These are phyloP conservation scores for Corrigiola litoralis DNA, from an alignment of 179 eudicot species.

Conservation along the genomic window DNA sequence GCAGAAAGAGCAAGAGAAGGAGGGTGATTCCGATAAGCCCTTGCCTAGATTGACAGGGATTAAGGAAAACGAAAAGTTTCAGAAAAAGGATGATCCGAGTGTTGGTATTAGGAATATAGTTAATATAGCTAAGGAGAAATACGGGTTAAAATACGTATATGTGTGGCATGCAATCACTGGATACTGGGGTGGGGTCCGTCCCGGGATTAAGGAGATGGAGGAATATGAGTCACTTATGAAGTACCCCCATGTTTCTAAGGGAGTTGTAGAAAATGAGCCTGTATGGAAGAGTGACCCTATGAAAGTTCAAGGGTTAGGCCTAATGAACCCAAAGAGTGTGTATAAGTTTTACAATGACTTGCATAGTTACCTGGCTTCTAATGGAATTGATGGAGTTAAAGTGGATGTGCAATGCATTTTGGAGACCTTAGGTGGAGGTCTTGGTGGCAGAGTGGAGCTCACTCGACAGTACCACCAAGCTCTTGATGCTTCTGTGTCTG, in stretches of 20 bases:
- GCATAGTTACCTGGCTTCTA: constrained; percentile 70
- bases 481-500: constrained; percentile 77
- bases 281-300: constrained; percentile 64
- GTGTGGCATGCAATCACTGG: constrained; percentile 97
- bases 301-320: constrained; percentile 75
- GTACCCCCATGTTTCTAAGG: constrained; percentile 59
- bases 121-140: constrained; percentile 61
- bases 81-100: constrained; percentile 54
- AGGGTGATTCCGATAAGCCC: constrained; percentile 18
- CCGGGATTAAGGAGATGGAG: constrained; percentile 80
- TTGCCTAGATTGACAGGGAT: constrained; percentile 64
- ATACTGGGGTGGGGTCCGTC: constrained; percentile 97
- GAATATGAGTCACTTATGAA: constrained; percentile 64
- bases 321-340: constrained; percentile 76
- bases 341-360: constrained; percentile 73
- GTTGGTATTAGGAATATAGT: constrained; percentile 66
- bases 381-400: constrained; percentile 92
- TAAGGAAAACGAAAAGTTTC: constrained; percentile 76
- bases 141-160: constrained; percentile 76
- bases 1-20: constrained; percentile 17
- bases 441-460: constrained; percentile 85
- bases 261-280: constrained; percentile 73
- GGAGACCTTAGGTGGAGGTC: constrained; percentile 85
- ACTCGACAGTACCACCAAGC: constrained; percentile 90
- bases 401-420: constrained; percentile 88